Conservation (phyloP, 2,329 filamentous ascomycete genomes). For the Dothistroma pini region DNA sequence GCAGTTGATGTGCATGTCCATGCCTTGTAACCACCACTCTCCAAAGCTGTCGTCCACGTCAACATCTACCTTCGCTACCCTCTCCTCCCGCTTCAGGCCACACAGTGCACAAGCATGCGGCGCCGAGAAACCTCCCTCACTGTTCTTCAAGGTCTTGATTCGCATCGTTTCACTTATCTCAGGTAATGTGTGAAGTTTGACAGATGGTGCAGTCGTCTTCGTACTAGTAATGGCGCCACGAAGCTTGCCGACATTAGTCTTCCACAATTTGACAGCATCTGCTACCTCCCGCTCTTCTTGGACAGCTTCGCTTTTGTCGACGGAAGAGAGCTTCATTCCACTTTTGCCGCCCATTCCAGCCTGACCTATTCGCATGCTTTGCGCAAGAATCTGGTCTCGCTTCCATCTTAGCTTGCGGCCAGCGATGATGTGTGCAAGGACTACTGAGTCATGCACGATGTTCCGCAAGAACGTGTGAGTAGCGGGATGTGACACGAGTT, state of each 20-base stretch:
- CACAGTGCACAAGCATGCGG: conserved; percentile 77
- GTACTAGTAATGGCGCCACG: conserved; percentile 67
- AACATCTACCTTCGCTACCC: conserved; percentile 70
- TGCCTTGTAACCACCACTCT: conserved; percentile 86
- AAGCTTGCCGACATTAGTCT: conserved; percentile 68
- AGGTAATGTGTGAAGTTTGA: conserved; percentile 51
- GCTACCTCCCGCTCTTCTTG: conserved; percentile 82
- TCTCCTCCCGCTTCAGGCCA: conserved; percentile 82
- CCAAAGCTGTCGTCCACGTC: conserved; percentile 86
- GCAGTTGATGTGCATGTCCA: conserved; percentile 56
- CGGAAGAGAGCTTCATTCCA: conserved; percentile 87
- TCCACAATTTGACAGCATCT: conserved; percentile 73
- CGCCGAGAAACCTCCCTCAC: conserved; percentile 67
- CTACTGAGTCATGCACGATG: conserved; percentile 61
- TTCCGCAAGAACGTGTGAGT: conserved; percentile 61
- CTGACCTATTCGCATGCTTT: conserved; percentile 80
- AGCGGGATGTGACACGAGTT: conserved; percentile 57
- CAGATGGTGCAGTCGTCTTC: conserved; percentile 32
- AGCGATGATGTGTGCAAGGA: conserved; percentile 75
- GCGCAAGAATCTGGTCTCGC: conserved; percentile 75
- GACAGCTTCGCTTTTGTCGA: conserved; percentile 77
- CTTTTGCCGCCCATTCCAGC: conserved; percentile 66
- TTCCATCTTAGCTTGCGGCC: conserved; percentile 88
- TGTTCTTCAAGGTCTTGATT: conserved; percentile 59
- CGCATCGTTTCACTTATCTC: conserved; percentile 67